These are phyloP conservation scores for Calycina marina DNA, from an alignment of 2,329 filamentous ascomycete genomes.

Conservation along the genomic window DNA sequence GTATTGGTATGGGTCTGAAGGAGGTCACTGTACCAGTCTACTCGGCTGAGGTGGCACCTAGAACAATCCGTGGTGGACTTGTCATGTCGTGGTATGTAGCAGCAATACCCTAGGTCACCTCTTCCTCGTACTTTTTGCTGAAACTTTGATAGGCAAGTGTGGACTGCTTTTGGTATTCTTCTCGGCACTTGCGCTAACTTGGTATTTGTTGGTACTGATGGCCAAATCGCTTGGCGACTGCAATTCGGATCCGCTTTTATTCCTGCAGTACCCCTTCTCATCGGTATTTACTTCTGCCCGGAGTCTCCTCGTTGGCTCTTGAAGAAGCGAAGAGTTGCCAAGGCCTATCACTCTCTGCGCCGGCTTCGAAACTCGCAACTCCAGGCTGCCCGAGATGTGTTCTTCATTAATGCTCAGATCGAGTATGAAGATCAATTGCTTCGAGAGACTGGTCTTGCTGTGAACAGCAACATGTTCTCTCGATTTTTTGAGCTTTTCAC, in stretches of 20 bases:
- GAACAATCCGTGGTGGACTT: conserved; percentile 41
- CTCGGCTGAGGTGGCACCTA: conserved; percentile 38
- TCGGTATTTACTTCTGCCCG: conserved; percentile 49
- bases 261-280: conserved; percentile 39
- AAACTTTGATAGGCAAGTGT: neutral
- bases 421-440: conserved; percentile 15
- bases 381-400: conserved; percentile 47
- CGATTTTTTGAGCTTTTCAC: conserved; percentile 54
- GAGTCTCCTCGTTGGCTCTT: conserved; percentile 40
- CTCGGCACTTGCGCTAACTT: conserved; percentile 27
- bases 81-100: conserved; percentile 79
- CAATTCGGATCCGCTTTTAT: conserved; percentile 52
- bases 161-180: conserved; percentile 32
- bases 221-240: conserved; percentile 42
- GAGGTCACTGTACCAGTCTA: conserved; percentile 33
- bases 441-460: conserved; percentile 26
- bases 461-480: conserved; percentile 38
- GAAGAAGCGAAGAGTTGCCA: conserved; percentile 28
- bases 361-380: conserved; percentile 41
- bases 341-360: conserved; percentile 41
- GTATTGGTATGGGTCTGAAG: conserved; percentile 45
- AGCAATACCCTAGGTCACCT: no score
- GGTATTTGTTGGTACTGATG: conserved; percentile 35
- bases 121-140: neutral
- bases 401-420: conserved; percentile 42